Evolutionary conservation across 345 rosid genomes (phyloP).

Genomic region (Lepidium africanum): DNA sequence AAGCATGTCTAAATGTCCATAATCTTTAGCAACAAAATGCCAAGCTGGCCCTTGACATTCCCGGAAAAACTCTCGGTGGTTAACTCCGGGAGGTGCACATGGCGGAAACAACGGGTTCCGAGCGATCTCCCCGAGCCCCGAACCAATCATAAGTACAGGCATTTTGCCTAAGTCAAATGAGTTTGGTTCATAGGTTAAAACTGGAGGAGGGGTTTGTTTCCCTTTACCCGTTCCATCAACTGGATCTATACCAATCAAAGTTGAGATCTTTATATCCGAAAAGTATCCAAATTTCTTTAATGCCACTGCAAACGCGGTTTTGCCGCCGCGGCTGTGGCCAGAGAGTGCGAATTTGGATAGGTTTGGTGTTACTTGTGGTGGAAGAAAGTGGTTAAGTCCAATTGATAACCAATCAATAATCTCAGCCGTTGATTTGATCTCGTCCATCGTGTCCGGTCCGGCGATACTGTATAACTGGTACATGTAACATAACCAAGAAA

Average conservation of each 20-base stretch:
- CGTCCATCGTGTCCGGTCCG: conserved; percentile 58
- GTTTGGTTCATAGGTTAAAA: conserved; percentile 51
- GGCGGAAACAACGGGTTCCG: conserved; percentile 51
- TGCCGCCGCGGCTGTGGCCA: conserved; percentile 93
- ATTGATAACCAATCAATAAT: conserved; percentile 47
- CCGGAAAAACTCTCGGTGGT: conserved; percentile 55
- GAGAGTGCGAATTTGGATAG: conserved; percentile 53
- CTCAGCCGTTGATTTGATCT: conserved; percentile 54
- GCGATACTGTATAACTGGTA: conserved; percentile 57
- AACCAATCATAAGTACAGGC: conserved; percentile 59
- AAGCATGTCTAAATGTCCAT: conserved; percentile 79
- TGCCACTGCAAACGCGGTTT: conserved; percentile 68
- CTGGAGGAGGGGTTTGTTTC: conserved; percentile 68
- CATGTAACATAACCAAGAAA: neutral
- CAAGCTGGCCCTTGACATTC: conserved; percentile 68
- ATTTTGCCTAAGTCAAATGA: conserved; percentile 57
- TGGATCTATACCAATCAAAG: conserved; percentile 79
- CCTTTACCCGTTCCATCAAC: conserved; percentile 72
- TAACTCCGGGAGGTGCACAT: conserved; percentile 75
- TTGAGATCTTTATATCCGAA: conserved; percentile 39
- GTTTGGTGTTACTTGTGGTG: conserved; percentile 46
- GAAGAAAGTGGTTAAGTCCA: conserved; percentile 46
- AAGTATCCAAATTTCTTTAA: conserved; percentile 30
- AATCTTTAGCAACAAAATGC: conserved; percentile 58
- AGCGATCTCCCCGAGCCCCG: conserved; percentile 58